phyloP scores from a whole-genome alignment of 2,329 filamentous ascomycete species.

The Fusarium haematococcum region DNA sequence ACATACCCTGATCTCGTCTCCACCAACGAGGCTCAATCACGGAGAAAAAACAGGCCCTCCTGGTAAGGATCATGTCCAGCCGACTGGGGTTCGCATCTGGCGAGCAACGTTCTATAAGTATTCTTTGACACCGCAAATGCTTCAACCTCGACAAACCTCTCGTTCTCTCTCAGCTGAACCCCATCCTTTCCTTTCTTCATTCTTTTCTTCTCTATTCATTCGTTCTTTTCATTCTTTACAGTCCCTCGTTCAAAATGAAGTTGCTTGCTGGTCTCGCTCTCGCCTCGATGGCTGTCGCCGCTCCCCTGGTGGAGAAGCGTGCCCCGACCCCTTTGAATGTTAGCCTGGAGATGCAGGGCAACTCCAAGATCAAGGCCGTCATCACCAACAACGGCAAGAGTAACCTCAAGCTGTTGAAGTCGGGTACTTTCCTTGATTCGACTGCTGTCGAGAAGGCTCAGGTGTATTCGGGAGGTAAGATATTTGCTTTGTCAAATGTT shows the following conservation, averaged over 20 bases:
- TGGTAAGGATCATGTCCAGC: slow-evolving; percentile 4
- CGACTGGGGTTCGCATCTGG: slow-evolving; percentile 7
- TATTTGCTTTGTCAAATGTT: too few relatives aligned
- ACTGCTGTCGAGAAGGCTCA: slow-evolving; percentile 65
- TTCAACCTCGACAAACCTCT: slow-evolving; percentile 8
- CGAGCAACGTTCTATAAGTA: slow-evolving; percentile 24
- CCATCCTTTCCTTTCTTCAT: slow-evolving; percentile 10
- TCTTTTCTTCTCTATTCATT: slow-evolving; percentile 10
- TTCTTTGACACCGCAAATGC: slow-evolving; percentile 7
- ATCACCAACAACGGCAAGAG: slow-evolving; percentile 65
- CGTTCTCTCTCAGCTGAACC: slow-evolving; percentile 1
- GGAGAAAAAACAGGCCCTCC: slow-evolving; percentile 5
- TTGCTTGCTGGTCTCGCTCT: slow-evolving; percentile 43
- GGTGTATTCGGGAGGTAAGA: slow-evolving; percentile 59
- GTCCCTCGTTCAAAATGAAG: slow-evolving; percentile 42
- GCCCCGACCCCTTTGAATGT: slow-evolving; percentile 57
- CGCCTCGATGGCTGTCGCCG: slow-evolving; percentile 41
- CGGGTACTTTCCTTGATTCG: slow-evolving; percentile 65
- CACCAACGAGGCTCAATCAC: slow-evolving; percentile 6
- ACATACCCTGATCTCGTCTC: slow-evolving; percentile 21
- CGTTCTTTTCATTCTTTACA: slow-evolving; percentile 15
- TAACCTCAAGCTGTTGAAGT: slow-evolving; percentile 64
- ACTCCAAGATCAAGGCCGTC: slow-evolving; percentile 64
- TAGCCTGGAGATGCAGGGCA: slow-evolving; percentile 60
- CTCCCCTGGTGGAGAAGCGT: slow-evolving; percentile 44